Percentiles rank a stretch among this genome's conserved stretches.
Evolutionary conservation across 2,329 filamentous ascomycete species (phyloP).

Genomic region (Celoporthe dispersa): DNA sequence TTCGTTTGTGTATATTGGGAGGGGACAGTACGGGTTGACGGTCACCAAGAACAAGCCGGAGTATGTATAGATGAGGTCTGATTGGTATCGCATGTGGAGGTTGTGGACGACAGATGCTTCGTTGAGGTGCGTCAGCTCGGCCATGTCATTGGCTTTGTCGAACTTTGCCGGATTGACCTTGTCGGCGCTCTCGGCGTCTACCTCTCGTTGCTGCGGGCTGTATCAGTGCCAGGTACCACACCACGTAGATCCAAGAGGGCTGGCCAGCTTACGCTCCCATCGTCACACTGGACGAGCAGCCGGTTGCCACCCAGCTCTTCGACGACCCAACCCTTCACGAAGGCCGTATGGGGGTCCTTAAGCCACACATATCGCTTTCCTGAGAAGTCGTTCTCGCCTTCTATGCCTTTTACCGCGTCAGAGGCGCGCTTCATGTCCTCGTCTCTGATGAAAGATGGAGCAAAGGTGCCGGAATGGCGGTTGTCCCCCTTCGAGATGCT

Average conservation of each 20-base stretch:
- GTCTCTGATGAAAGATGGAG: slow-evolving; percentile 91
- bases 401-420: slow-evolving; percentile 72
- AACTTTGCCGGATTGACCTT: slow-evolving; percentile 99
- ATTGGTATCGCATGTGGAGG: slow-evolving; percentile 89
- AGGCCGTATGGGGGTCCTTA: slow-evolving; percentile 82
- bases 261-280: slow-evolving; percentile 72
- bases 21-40: slow-evolving; percentile 91
- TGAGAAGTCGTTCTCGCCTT: slow-evolving; percentile 98
- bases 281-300: slow-evolving; percentile 88
- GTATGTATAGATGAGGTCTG: slow-evolving; percentile 97
- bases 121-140: slow-evolving; percentile 95
- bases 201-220: slow-evolving; percentile 75
- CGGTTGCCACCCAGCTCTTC: slow-evolving; percentile 73
- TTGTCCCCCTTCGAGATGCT: slow-evolving; percentile 68
- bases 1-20: slow-evolving; percentile 95
- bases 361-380: slow-evolving; percentile 99
- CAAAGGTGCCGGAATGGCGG: slow-evolving; percentile 80
- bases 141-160: slow-evolving; percentile 99
- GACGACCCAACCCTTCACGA: slow-evolving; percentile 90
- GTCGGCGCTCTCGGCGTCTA: slow-evolving; percentile 86
- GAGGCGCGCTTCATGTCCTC: slow-evolving; percentile 70
- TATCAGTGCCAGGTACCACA: background rate
- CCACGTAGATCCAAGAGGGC: background rate
- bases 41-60: slow-evolving; percentile 96
- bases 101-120: slow-evolving; percentile 98